These are phyloP conservation scores for Sanghuangporus sanghuang DNA, from an alignment of 1,284 basidiomycete genomes.

Conservation along the genomic window DNA sequence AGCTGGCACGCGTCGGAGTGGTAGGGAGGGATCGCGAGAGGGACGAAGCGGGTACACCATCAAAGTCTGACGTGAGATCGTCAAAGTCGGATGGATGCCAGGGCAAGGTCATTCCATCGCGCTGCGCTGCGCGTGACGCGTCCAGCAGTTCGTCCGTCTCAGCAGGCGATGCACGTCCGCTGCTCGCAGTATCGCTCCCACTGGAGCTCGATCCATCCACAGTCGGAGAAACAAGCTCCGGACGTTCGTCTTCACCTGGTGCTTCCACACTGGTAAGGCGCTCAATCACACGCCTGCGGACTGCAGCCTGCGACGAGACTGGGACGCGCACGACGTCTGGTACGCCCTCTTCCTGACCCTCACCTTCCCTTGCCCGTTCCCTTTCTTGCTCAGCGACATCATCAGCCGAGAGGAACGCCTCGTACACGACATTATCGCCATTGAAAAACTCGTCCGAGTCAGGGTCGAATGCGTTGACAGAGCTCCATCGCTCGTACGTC, in stretches of 20 bases:
- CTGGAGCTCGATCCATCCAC: conserved; percentile 4
- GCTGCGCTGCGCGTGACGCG: not conserved
- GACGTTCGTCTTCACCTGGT: conserved; percentile 6
- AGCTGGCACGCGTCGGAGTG: conserved; percentile 8
- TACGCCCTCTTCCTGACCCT: not conserved
- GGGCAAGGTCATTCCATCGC: not conserved
- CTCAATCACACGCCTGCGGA: not conserved
- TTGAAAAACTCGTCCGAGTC: conserved; percentile 73
- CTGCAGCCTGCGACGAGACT: not conserved
- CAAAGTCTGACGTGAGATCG: not conserved
- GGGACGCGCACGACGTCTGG: not conserved
- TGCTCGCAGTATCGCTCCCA: conserved; percentile 1
- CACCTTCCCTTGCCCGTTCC: not conserved
- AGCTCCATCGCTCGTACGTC: conserved; percentile 56
- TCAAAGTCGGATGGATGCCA: not conserved
- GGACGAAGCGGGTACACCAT: not conserved
- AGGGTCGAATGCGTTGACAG: conserved; percentile 68
- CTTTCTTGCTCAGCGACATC: conserved; percentile 11
- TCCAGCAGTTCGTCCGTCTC: not conserved
- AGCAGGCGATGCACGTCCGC: conserved; percentile 6
- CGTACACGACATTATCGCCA: conserved; percentile 53
- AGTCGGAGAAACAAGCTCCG: conserved; percentile 3
- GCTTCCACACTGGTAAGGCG: not conserved
- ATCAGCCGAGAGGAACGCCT: conserved; percentile 51
- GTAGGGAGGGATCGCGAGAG: conserved; percentile 2